These are phyloP conservation scores for Durio zibethinus DNA, from an alignment of 345 rosid genomes.

Conservation along the genomic window DNA sequence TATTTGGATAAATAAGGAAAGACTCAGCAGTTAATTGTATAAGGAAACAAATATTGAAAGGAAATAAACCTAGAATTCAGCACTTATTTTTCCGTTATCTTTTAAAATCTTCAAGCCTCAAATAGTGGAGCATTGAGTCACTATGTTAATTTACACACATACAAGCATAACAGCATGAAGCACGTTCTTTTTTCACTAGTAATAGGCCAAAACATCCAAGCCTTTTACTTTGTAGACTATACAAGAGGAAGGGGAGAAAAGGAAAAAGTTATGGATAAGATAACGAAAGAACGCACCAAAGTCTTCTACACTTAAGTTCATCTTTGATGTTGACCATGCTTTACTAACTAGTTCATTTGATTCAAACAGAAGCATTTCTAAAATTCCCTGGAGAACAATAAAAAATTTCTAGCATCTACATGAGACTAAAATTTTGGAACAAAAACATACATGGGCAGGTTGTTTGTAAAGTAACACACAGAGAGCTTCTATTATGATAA, in stretches of 20 bases:
- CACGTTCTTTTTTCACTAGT: neutral
- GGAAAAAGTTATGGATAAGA: neutral
- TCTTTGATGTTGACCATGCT: neutral
- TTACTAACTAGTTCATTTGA: neutral
- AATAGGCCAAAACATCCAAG: neutral
- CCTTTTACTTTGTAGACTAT: neutral
- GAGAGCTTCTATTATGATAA: neutral
- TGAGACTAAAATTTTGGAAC: neutral
- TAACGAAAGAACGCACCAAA: neutral
- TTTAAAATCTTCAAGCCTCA: neutral
- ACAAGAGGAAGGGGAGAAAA: neutral
- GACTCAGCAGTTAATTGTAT: neutral
- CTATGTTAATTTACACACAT: neutral
- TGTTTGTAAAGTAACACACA: neutral
- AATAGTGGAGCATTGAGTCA: neutral
- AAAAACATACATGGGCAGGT: neutral
- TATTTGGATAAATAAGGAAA: neutral
- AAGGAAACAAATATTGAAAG: neutral
- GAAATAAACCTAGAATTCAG: neutral
- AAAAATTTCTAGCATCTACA: neutral
- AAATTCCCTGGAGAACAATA: neutral
- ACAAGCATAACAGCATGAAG: neutral
- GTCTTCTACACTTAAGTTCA: neutral
- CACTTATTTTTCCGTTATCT: neutral
- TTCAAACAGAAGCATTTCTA: neutral